These are phyloP conservation scores for Russula lepida DNA, from an alignment of 768 basidiomycete species.

Conservation along the genomic window DNA sequence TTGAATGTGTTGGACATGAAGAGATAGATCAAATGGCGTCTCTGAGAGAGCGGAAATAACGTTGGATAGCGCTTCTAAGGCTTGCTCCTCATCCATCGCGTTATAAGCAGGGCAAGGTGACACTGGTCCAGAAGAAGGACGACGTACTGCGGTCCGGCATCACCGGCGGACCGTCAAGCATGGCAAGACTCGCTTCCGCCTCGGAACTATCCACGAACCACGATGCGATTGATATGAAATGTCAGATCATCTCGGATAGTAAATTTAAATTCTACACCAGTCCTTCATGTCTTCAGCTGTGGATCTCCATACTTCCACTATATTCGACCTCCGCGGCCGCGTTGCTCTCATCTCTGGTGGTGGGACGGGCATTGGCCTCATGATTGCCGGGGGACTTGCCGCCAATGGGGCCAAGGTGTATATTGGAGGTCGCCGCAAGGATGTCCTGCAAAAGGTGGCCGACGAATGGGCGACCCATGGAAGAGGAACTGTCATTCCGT, in stretches of 20 bases:
- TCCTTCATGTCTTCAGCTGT: slow-evolving; percentile 1
- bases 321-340: slow-evolving; percentile 19
- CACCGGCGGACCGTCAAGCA: background rate
- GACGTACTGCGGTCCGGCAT: background rate
- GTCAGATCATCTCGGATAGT: background rate
- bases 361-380: slow-evolving; percentile 39
- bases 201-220: no score
- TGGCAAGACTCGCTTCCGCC: no score
- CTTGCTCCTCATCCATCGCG: slow-evolving; percentile 49
- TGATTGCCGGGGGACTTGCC: slow-evolving; percentile 67
- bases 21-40: slow-evolving; percentile 50
- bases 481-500: slow-evolving; percentile 54
- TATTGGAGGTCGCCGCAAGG: slow-evolving; percentile 60
- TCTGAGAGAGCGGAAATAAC: slow-evolving; percentile 50
- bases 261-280: background rate
- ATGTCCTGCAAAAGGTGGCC: slow-evolving; percentile 51
- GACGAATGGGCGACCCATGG: slow-evolving; percentile 35
- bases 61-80: slow-evolving; percentile 55
- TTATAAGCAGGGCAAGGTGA: background rate
- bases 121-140: background rate
- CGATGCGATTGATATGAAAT: background rate
- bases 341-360: slow-evolving; percentile 24
- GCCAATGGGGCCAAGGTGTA: slow-evolving; percentile 76
- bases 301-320: slow-evolving; percentile 2
- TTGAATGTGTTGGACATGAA: slow-evolving; percentile 61